These are phyloP conservation scores for Debaryomyces maramus DNA, from an alignment of 805 yeast species.

Conservation along the genomic window DNA sequence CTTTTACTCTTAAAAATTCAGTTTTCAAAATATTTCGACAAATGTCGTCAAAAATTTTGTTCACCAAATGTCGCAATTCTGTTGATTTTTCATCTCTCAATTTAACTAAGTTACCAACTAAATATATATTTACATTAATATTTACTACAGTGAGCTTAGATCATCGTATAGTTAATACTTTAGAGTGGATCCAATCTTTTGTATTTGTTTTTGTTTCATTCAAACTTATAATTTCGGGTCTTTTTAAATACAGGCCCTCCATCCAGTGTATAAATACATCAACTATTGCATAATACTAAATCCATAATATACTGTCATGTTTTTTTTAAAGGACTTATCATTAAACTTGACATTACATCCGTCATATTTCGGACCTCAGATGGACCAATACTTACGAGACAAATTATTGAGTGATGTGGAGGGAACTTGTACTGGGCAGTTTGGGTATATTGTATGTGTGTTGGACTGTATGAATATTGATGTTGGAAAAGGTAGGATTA, in stretches of 20 bases:
- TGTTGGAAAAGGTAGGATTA: conserved; percentile 89
- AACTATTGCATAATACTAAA: not conserved
- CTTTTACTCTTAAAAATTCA: not conserved
- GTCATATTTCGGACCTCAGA: conserved; percentile 95
- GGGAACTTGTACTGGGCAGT: conserved; percentile 98
- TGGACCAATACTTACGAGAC: conserved; percentile 89
- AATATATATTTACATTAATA: no score
- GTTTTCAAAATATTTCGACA: not conserved
- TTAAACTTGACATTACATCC: conserved; percentile 93
- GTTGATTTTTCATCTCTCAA: not conserved
- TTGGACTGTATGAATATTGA: conserved; percentile 92
- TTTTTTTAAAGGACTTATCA: conserved; percentile 77
- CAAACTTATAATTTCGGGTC: not conserved
- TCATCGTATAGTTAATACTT: not conserved
- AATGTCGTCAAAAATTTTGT: conserved; percentile 1
- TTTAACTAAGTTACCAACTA: no score
- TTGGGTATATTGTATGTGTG: conserved; percentile 96
- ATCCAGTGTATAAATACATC: not conserved
- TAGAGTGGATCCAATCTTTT: not conserved
- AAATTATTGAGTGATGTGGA: conserved; percentile 93
- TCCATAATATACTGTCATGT: conserved; percentile 30
- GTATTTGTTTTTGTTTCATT: not conserved
- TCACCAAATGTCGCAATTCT: not conserved
- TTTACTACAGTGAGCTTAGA: no score
- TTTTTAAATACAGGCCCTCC: not conserved